Evolutionary conservation across 2,329 filamentous ascomycete species (phyloP).

Genomic region (Macrophomina tecta): DNA sequence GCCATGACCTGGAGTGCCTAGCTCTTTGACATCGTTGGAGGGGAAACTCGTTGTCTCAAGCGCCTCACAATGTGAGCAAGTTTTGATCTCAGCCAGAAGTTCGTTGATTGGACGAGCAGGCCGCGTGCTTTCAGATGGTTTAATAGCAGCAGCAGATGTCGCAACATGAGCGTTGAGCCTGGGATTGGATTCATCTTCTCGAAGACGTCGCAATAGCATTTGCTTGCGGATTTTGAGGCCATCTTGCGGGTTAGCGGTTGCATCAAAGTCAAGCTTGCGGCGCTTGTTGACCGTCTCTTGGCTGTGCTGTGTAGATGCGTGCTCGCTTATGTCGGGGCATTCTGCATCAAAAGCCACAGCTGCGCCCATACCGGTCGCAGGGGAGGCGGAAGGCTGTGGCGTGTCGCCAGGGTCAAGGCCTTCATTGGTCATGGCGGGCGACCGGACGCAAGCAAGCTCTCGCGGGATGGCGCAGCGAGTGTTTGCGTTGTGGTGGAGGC

Average conservation of each 20-base stretch:
- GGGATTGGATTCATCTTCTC: background rate
- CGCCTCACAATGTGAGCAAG: no score
- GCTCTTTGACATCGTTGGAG: no score
- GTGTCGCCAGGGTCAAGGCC: background rate
- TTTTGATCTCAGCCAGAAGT: no score
- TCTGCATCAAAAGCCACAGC: background rate
- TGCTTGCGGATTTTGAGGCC: background rate
- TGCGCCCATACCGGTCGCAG: background rate
- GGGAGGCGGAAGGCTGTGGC: background rate
- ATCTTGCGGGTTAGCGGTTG: background rate
- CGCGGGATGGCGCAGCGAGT: background rate
- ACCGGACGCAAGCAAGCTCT: background rate
- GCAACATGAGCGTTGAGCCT: background rate
- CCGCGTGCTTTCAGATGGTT: background rate
- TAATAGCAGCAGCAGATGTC: background rate
- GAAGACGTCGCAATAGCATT: background rate
- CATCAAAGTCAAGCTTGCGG: background rate
- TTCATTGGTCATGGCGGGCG: constrained; percentile 9
- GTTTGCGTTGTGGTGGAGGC: background rate
- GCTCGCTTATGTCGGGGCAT: background rate
- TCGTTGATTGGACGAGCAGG: no score
- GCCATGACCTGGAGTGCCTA: background rate
- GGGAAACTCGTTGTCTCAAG: no score
- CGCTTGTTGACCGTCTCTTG: background rate
- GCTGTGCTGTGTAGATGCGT: background rate